Percentiles rank a stretch among this genome's conserved stretches.
Evolutionary conservation across 1,284 basidiomycete species (phyloP).

Genomic region (Rhodotorula sp.): DNA sequence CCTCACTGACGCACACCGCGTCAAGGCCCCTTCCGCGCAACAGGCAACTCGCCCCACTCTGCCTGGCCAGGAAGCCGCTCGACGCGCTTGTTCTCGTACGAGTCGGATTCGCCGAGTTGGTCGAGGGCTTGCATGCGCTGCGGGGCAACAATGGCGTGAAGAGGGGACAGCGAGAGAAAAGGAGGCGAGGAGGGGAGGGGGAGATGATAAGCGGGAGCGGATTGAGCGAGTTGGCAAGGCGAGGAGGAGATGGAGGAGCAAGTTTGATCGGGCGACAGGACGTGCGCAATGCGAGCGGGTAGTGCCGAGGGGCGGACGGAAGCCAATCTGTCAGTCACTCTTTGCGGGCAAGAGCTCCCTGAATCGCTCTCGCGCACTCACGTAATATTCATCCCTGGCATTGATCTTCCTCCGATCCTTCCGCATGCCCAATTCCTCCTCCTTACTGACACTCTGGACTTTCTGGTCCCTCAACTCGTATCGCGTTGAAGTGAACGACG

Average conservation of each 20-base stretch:
- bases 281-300: too few relatives aligned
- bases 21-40: slow-evolving; percentile 22
- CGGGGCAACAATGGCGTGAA: neutral
- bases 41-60: slow-evolving; percentile 44
- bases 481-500: slow-evolving; percentile 80
- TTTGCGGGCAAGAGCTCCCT: too few relatives aligned
- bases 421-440: slow-evolving; percentile 78
- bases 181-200: neutral
- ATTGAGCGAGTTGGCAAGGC: too few relatives aligned
- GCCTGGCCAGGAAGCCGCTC: slow-evolving; percentile 43
- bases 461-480: slow-evolving; percentile 85
- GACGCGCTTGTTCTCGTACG: slow-evolving; percentile 46
- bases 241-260: neutral
- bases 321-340: too few relatives aligned
- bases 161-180: neutral
- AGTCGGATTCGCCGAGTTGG: slow-evolving; percentile 31
- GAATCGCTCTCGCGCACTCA: slow-evolving; percentile 54
- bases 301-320: too few relatives aligned
- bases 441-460: slow-evolving; percentile 70
- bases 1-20: neutral
- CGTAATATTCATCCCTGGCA: slow-evolving; percentile 92
- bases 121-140: slow-evolving; percentile 40
- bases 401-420: slow-evolving; percentile 82
- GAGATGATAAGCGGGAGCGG: neutral
- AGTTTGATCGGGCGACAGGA: neutral